Conservation (phyloP, 345 rosid species). For the Syzygium aqueum region DNA sequence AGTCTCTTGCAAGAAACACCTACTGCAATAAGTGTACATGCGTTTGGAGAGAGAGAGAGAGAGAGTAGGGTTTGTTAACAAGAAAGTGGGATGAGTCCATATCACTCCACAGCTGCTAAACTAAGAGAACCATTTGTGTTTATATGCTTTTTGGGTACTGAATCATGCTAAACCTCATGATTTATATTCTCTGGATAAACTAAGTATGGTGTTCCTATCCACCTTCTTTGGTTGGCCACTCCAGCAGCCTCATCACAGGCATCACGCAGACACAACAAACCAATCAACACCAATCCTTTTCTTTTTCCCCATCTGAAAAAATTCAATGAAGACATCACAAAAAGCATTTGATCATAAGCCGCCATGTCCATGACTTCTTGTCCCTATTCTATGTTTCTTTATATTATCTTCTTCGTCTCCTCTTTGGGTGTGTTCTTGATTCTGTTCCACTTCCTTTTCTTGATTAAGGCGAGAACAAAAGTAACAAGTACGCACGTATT, state of each 20-base stretch:
- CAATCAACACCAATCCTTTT: not conserved
- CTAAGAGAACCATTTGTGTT: not conserved
- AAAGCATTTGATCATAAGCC: not conserved
- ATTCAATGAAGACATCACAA: not conserved
- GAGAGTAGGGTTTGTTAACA: not conserved
- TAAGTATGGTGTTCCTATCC: not conserved
- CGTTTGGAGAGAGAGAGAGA: not conserved
- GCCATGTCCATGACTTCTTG: not conserved
- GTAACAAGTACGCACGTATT: not conserved
- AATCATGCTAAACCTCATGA: not conserved
- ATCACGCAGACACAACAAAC: not conserved
- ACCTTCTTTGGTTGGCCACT: not conserved
- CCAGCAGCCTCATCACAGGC: not conserved
- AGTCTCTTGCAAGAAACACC: not conserved
- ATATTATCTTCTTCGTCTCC: not conserved
- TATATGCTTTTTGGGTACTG: not conserved
- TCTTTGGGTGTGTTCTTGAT: not conserved
- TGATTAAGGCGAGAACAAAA: not conserved
- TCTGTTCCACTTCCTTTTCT: not conserved
- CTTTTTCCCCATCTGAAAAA: not conserved
- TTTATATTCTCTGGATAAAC: not conserved
- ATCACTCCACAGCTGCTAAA: not conserved
- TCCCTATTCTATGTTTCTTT: not conserved
- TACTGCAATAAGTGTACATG: not conserved
- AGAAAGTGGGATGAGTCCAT: not conserved